Base-by-base conservation (phyloP, 2,329 filamentous ascomycete species). In the Delphinella strobiligena region DNA sequence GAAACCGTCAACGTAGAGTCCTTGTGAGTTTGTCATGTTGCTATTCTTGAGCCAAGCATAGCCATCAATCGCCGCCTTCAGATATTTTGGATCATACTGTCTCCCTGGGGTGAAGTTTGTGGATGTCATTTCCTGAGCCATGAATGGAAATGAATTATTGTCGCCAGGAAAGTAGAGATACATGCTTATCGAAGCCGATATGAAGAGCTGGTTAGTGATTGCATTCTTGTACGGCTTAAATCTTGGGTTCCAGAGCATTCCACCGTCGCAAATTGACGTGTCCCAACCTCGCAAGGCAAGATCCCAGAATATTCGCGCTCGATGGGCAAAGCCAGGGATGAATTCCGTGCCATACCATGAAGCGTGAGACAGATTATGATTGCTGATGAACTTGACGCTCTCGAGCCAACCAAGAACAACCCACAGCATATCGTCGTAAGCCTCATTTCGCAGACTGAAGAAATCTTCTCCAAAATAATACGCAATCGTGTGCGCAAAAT, bases 371-470 rank as follows among this genome's bases (percentile, higher is more conserved):
- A 74, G 75, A n/a, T 41, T 33, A 54, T 93, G 85, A n/a, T 71
- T 63, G 22, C 76, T 64, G 37, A 89, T 74, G 54, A 93, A 87
- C 48, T 82, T 78, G 46, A 87, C 73, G 36, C 75, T 75, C 55
- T 94, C 85, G 38, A 95, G 65, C 88, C 89, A 95, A 46, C 82
- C 85, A 29, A 96, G 69, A 2, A 93, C 86, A 1, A 95, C 86
- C 89, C 89, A 96, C 2, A 94, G 72, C 64, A 94, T 93, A 57
- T 96, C 89, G 54, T 95, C 89, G 56, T 80, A 93, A 0, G 89
- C 89, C 66, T 91, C 68, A 41, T 77, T 75, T 33, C 84, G 72
- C 36, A 95, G 71, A 19, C 72, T 69, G 47, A 87, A 77, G 4
- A 78, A 73, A 57, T 94, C 78, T 56, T 96, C 85, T 15, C 84